These are phyloP conservation scores for Candida sp. DNA, from an alignment of 1,139 yeast species.

Conservation along the genomic window DNA sequence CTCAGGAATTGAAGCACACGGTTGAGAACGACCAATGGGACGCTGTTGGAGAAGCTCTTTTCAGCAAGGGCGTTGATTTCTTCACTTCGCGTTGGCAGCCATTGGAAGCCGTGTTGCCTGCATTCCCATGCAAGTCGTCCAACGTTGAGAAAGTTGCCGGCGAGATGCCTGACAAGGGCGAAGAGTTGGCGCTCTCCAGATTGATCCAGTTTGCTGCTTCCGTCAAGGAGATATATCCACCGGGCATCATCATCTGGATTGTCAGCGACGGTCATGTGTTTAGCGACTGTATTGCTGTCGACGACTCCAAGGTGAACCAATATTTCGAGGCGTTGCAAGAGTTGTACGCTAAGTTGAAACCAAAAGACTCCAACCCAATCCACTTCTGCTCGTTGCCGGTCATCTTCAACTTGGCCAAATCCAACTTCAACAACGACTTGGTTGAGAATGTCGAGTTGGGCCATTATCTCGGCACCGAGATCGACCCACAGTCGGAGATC, in stretches of 20 bases:
- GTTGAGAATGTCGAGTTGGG: slow-evolving; percentile 27
- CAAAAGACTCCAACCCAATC: slow-evolving; percentile 25
- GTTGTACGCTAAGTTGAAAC: slow-evolving; percentile 37
- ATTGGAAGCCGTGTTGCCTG: slow-evolving; percentile 64
- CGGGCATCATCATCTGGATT: slow-evolving; percentile 59
- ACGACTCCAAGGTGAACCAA: slow-evolving; percentile 53
- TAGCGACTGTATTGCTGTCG: slow-evolving; percentile 61
- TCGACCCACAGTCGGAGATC: slow-evolving; percentile 37
- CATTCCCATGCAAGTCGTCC: slow-evolving; percentile 68
- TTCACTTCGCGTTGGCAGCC: slow-evolving; percentile 51
- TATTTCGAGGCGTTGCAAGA: slow-evolving; percentile 49
- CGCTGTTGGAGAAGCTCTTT: slow-evolving; percentile 43
- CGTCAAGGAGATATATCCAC: slow-evolving; percentile 49
- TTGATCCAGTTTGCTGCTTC: slow-evolving; percentile 33
- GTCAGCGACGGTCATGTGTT: slow-evolving; percentile 72
- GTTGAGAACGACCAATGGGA: slow-evolving; percentile 54
- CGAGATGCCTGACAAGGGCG: slow-evolving; percentile 53
- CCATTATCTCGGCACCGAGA: slow-evolving; percentile 37
- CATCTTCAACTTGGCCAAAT: slow-evolving; percentile 30
- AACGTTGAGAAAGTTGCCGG: slow-evolving; percentile 58
- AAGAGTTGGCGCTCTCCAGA: slow-evolving; percentile 38
- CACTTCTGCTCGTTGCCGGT: slow-evolving; percentile 41
- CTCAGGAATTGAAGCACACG: slow-evolving; percentile 48
- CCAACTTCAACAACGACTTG: slow-evolving; percentile 18
- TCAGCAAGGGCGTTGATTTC: slow-evolving; percentile 44